These are phyloP conservation scores for Pseudogymnoascus sp. DNA, from an alignment of 2,329 filamentous ascomycete genomes.

Conservation along the genomic window DNA sequence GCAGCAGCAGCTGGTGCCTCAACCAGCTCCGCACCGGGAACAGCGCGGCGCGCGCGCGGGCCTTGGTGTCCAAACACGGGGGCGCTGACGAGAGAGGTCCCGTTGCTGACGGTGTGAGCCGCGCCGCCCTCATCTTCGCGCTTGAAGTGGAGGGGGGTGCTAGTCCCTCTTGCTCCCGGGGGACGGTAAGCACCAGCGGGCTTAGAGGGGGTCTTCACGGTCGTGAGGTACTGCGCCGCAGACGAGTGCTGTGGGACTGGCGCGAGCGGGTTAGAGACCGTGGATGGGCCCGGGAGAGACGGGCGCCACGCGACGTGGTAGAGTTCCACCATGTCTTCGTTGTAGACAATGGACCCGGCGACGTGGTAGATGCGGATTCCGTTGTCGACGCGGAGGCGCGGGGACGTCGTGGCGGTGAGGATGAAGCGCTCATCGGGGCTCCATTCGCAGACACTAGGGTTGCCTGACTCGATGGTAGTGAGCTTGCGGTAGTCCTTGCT, in stretches of 20 bases:
- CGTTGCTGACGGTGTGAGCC: conserved; percentile 74
- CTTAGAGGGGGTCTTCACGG: conserved; percentile 90
- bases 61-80: conserved; percentile 66
- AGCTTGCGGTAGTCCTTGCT: conserved; percentile 91
- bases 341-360: conserved; percentile 81
- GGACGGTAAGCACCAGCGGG: conserved; percentile 95
- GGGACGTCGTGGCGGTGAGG: conserved; percentile 94
- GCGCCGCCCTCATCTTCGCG: conserved; percentile 94
- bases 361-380: conserved; percentile 94
- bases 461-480: conserved; percentile 88
- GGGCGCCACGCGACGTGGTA: conserved; percentile 90
- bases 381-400: conserved; percentile 91
- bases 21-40: conserved; percentile 77
- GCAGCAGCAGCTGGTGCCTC: conserved; percentile 54
- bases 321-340: conserved; percentile 87
- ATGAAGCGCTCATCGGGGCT: conserved; percentile 93
- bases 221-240: conserved; percentile 71
- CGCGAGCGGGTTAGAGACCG: conserved; percentile 57
- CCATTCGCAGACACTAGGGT: conserved; percentile 95
- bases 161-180: conserved; percentile 80
- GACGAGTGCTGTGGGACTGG: conserved; percentile 72
- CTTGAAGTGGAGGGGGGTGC: conserved; percentile 90
- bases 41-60: conserved; percentile 59
- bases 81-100: conserved; percentile 51
- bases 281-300: conserved; percentile 44